Conservation (phyloP, 2,329 filamentous ascomycete genomes). For the Exophiala phaeomuriformis region DNA sequence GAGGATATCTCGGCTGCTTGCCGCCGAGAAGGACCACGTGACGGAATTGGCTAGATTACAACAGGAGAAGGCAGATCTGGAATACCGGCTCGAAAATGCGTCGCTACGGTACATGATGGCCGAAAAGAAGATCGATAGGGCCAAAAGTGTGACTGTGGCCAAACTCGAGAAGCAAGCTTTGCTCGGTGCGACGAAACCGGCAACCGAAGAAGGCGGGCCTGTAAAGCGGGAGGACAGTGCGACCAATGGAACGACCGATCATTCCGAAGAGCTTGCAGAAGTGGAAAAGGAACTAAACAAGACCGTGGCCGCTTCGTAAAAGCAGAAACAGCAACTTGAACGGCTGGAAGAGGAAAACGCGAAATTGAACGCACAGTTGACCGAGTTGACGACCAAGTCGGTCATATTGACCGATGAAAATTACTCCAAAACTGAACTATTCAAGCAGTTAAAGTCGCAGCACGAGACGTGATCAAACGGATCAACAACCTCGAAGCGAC, state of each 20-base stretch:
- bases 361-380: conserved; percentile 68
- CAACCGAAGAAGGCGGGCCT: conserved; percentile 40
- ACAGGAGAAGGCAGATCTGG: conserved; percentile 74
- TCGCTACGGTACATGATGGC: conserved; percentile 89
- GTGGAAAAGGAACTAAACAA: conserved; percentile 71
- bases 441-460: conserved; percentile 82
- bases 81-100: conserved; percentile 78
- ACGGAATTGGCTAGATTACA: conserved; percentile 67
- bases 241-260: conserved; percentile 49
- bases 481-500: conserved; percentile 86
- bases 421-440: conserved; percentile 84
- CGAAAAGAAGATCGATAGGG: conserved; percentile 86
- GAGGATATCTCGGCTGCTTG: conserved; percentile 66
- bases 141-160: conserved; percentile 80
- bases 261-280: conserved; percentile 55
- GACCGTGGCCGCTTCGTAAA: conserved; percentile 64
- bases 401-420: conserved; percentile 79
- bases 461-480: conserved; percentile 89
- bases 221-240: conserved; percentile 46
- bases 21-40: conserved; percentile 72
- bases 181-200: conserved; percentile 51
- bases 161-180: conserved; percentile 87
- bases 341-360: conserved; percentile 70
- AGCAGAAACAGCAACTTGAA: conserved; percentile 84
- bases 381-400: conserved; percentile 55